Conservation (phyloP, 345 rosid species). For the Turnera subulata region DNA sequence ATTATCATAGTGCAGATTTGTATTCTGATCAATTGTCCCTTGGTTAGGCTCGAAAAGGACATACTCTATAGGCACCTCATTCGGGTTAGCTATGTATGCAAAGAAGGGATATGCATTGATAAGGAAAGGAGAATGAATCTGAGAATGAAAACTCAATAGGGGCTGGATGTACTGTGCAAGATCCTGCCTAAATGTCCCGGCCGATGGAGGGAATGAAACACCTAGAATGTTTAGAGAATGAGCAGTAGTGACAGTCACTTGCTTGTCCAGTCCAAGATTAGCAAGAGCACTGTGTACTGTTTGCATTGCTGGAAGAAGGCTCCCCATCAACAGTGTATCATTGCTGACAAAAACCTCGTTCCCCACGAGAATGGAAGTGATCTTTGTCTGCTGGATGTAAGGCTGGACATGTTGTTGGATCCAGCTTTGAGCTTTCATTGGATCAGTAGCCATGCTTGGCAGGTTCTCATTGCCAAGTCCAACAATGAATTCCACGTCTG, state of each 20-base stretch:
- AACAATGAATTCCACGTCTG: conserved; percentile 67
- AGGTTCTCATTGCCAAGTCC: conserved; percentile 68
- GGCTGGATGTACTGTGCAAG: conserved; percentile 48
- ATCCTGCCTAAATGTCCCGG: conserved; percentile 59
- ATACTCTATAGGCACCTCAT: conserved; percentile 53
- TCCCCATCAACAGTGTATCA: conserved; percentile 28
- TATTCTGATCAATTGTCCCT: conserved; percentile 53
- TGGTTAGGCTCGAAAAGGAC: conserved; percentile 78
- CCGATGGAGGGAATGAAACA: conserved; percentile 71
- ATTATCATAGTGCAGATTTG: conserved; percentile 73
- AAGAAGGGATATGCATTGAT: conserved; percentile 89
- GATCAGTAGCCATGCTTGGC: conserved; percentile 46
- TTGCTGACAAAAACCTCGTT: conserved; percentile 62
- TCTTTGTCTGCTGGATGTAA: conserved; percentile 48
- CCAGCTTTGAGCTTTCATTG: conserved; percentile 60
- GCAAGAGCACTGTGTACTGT: conserved; percentile 41
- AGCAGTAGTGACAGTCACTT: conserved; percentile 65
- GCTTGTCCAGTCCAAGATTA: conserved; percentile 58
- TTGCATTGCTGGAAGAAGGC: conserved; percentile 82
- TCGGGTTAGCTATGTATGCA: conserved; percentile 63
- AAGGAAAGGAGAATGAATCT: conserved; percentile 61
- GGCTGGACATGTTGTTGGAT: conserved; percentile 56
- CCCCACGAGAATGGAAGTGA: conserved; percentile 68
- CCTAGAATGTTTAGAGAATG: conserved; percentile 55
- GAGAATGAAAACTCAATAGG: conserved; percentile 59